These are phyloP conservation scores for Nicotiana rustica DNA, from an alignment of 305 asterid genomes.

Conservation along the genomic window DNA sequence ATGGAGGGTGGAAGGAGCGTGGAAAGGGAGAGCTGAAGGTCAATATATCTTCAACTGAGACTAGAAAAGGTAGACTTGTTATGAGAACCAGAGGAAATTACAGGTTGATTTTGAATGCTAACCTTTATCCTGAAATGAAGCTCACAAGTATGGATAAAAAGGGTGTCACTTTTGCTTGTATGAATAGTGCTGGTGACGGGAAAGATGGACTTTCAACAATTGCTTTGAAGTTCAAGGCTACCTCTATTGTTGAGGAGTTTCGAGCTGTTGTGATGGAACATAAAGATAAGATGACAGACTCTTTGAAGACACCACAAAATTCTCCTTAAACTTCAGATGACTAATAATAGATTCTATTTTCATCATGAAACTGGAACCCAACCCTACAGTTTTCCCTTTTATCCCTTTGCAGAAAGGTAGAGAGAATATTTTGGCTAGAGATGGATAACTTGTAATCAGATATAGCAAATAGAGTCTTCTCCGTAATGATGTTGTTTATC, in stretches of 20 bases:
- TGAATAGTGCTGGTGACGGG: slow-evolving; percentile 78
- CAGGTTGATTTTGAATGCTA: slow-evolving; percentile 83
- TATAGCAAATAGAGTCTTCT: not conserved
- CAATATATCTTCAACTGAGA: slow-evolving; percentile 62
- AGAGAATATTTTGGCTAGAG: not conserved
- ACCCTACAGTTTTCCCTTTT: not conserved
- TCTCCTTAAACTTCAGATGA: slow-evolving; percentile 74
- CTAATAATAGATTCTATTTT: slow-evolving; percentile 25
- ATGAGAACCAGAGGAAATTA: slow-evolving; percentile 89
- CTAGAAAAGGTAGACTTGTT: slow-evolving; percentile 75
- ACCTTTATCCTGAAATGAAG: slow-evolving; percentile 92
- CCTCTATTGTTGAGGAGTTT: slow-evolving; percentile 70
- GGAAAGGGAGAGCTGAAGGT: slow-evolving; percentile 94
- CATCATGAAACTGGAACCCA: not conserved
- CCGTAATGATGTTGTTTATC: slow-evolving; percentile 22
- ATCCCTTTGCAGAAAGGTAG: not conserved
- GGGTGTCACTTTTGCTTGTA: slow-evolving; percentile 89
- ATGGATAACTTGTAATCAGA: not conserved
- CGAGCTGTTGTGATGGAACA: slow-evolving; percentile 63
- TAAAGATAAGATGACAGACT: slow-evolving; percentile 46
- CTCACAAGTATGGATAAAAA: slow-evolving; percentile 90
- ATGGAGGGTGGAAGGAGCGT: slow-evolving; percentile 90
- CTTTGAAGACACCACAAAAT: slow-evolving; percentile 77
- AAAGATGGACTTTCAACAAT: slow-evolving; percentile 73
- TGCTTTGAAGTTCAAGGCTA: slow-evolving; percentile 89